Percentiles rank a stretch among this genome's conserved stretches.
These are phyloP conservation scores for Plasmodium coatneyi DNA, from an alignment of 169 alveolate species.

Conservation along the genomic window DNA sequence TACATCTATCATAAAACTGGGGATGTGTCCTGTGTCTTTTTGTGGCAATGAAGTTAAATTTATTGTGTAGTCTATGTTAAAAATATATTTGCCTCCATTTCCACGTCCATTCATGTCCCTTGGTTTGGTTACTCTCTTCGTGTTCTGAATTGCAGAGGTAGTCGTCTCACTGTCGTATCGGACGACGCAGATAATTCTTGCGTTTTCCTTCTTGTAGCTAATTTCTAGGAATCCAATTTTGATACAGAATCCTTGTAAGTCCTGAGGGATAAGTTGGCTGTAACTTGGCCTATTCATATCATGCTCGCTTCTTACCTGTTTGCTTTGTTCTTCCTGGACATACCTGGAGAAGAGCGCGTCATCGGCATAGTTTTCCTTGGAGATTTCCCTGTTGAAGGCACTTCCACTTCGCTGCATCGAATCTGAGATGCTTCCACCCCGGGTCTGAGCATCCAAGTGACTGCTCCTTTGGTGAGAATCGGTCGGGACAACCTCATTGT, in stretches of 20 bases:
- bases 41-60: constrained; percentile 83
- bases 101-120: constrained; percentile 13
- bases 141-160: constrained; percentile 65
- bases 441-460: neutral
- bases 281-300: neutral
- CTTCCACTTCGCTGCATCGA: neutral
- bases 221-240: constrained; percentile 31
- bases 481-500: neutral
- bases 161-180: constrained; percentile 76
- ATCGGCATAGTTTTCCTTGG: neutral
- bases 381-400: neutral
- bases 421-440: neutral
- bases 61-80: constrained; percentile 78
- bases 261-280: neutral
- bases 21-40: constrained; percentile 83
- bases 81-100: constrained; percentile 74
- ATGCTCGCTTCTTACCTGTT: neutral
- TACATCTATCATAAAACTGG: constrained; percentile 85
- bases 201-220: constrained; percentile 23
- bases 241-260: constrained; percentile 37
- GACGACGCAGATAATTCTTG: constrained; percentile 75
- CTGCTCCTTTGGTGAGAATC: neutral
- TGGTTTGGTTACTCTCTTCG: constrained; percentile 71
- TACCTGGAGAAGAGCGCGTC: constrained; percentile 4
- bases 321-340: constrained; percentile 3